These are phyloP conservation scores for Hymenoscyphus occultus DNA, from an alignment of 2,329 filamentous ascomycete species.

Conservation along the genomic window DNA sequence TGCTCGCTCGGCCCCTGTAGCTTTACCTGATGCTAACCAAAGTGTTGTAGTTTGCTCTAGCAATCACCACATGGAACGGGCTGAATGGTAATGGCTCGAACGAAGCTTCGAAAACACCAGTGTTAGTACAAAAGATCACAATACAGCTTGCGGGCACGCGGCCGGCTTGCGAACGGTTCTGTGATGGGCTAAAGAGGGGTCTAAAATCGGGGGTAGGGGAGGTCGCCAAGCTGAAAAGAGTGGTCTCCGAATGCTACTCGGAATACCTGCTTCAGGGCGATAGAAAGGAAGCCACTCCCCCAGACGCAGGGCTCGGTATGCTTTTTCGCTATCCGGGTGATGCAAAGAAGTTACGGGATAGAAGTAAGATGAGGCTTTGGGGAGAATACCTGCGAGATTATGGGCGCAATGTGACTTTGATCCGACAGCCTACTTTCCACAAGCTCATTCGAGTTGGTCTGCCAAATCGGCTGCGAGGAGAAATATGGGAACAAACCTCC, in stretches of 20 bases:
- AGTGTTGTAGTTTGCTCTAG: conserved; percentile 69
- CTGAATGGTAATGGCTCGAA: conserved; percentile 54
- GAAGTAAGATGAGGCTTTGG: conserved; percentile 97
- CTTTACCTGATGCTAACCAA: conserved; percentile 24
- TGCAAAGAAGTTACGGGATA: conserved; percentile 85
- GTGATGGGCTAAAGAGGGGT: conserved; percentile 89
- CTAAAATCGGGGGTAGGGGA: conserved; percentile 83
- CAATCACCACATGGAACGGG: conserved; percentile 93
- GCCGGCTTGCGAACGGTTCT: conserved; percentile 89
- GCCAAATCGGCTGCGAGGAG: conserved; percentile 86
- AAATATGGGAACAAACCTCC: conserved; percentile 94
- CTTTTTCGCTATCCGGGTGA: conserved; percentile 94
- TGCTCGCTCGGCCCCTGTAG: conserved; percentile 6
- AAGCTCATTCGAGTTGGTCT: conserved; percentile 94
- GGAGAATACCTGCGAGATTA: conserved; percentile 95
- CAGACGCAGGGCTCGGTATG: conserved; percentile 92
- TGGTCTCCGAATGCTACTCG: conserved; percentile 85
- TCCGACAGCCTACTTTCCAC: conserved; percentile 95
- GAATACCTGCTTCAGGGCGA: conserved; percentile 71
- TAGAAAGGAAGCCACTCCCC: conserved; percentile 47
- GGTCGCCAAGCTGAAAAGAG: conserved; percentile 77
- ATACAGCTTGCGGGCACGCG: conserved; percentile 87
- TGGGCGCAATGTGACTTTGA: conserved; percentile 84
- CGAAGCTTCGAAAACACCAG: conserved; percentile 41
- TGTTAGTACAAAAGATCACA: conserved; percentile 77